A percentile compares a stretch with the other conserved stretches of the same genome.
These are phyloP conservation scores for Pythium folliculosum DNA, from an alignment of 352 stramenopile species.

Conservation along the genomic window DNA sequence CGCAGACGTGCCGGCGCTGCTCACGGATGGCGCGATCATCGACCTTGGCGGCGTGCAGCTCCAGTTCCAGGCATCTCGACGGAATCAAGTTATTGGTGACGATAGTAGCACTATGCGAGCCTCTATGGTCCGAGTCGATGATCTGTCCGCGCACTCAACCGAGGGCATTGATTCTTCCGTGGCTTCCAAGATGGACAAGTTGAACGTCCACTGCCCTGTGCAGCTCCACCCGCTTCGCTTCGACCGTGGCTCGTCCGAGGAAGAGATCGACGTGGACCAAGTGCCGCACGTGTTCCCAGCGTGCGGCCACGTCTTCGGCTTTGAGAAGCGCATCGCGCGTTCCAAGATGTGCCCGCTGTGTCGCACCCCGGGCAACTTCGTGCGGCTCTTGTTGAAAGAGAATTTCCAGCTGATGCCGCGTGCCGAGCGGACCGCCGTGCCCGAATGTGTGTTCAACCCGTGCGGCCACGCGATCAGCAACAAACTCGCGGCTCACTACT, in stretches of 20 bases:
- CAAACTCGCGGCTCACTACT: slow-evolving; percentile 64
- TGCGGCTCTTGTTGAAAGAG: slow-evolving; percentile 72
- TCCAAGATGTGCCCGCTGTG: slow-evolving; percentile 69
- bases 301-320: slow-evolving; percentile 83
- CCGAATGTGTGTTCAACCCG: slow-evolving; percentile 81
- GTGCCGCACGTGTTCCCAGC: slow-evolving; percentile 75
- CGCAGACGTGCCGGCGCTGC: slow-evolving; percentile 41
- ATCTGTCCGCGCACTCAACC: not conserved
- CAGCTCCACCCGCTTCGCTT: slow-evolving; percentile 74
- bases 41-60: slow-evolving; percentile 77
- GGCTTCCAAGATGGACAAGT: slow-evolving; percentile 57
- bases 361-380: slow-evolving; percentile 58
- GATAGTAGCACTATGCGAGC: slow-evolving; percentile 21
- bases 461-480: slow-evolving; percentile 79
- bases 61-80: slow-evolving; percentile 62
- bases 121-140: slow-evolving; percentile 10
- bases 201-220: slow-evolving; percentile 80
- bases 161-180: slow-evolving; percentile 44
- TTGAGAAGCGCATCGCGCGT: slow-evolving; percentile 63
- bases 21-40: slow-evolving; percentile 74
- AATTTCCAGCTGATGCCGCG: slow-evolving; percentile 70
- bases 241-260: slow-evolving; percentile 34
- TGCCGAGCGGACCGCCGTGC: slow-evolving; percentile 58
- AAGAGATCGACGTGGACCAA: slow-evolving; percentile 53
- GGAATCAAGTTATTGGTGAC: slow-evolving; percentile 4